Percentiles rank a stretch among this genome's conserved stretches.
These are phyloP conservation scores for Phytophthora hybrid DNA, from an alignment of 352 stramenopile genomes.

Conservation along the genomic window DNA sequence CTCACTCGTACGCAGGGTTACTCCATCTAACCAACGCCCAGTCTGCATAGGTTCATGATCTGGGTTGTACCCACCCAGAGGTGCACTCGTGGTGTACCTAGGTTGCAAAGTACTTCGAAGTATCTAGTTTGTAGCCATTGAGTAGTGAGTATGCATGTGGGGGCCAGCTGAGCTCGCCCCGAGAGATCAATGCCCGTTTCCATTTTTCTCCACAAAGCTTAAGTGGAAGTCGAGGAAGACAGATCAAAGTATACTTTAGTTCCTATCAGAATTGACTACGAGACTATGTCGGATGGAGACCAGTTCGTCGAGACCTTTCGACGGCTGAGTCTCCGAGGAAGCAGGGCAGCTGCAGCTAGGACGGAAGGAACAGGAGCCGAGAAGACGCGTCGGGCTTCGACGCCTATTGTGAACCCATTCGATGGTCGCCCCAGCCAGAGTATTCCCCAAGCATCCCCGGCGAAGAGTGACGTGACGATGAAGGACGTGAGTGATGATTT, in stretches of 20 bases:
- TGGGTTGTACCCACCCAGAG: slow-evolving; percentile 5
- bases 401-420: slow-evolving; percentile 1
- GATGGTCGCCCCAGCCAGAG: not conserved
- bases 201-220: slow-evolving; percentile 9
- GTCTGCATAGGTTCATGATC: too few relatives aligned
- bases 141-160: slow-evolving; percentile 9
- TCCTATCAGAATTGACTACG: not conserved
- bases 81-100: slow-evolving; percentile 1
- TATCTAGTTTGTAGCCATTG: slow-evolving; percentile 1
- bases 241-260: slow-evolving; percentile 10
- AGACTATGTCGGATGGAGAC: slow-evolving; percentile 2
- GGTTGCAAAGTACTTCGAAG: too few relatives aligned
- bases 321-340: not conserved
- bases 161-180: not conserved
- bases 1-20: too few relatives aligned
- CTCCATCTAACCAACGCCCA: too few relatives aligned
- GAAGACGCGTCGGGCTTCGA: not conserved
- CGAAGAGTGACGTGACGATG: not conserved
- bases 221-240: slow-evolving; percentile 10
- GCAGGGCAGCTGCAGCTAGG: not conserved
- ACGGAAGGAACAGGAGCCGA: not conserved
- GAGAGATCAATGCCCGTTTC: slow-evolving; percentile 7
- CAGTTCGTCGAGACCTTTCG: slow-evolving; percentile 4
- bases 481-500: not conserved
- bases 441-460: not conserved